Evolutionary conservation across 139 green algal genomes (phyloP).

Genomic region (Choricystis sp.): DNA sequence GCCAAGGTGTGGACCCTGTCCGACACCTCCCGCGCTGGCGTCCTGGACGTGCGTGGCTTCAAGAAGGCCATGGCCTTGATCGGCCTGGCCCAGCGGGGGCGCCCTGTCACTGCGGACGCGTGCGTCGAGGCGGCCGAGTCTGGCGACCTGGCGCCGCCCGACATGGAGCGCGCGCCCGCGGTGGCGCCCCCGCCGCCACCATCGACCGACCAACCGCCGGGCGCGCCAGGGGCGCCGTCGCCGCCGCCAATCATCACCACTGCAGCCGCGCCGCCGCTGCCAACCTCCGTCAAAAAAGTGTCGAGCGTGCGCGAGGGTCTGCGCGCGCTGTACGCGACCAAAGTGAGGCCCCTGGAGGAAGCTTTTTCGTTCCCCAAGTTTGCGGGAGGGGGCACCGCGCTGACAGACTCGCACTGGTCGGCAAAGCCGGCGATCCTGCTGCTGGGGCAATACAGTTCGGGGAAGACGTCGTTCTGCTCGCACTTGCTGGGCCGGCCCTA

Average conservation of each 20-base stretch:
- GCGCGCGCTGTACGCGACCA: slow-evolving; percentile 81
- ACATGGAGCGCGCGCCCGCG: slow-evolving; percentile 2
- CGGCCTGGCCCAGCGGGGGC: slow-evolving; percentile 16
- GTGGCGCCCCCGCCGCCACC: neutral
- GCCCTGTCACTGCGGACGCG: neutral
- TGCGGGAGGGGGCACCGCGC: slow-evolving; percentile 60
- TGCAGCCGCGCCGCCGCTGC: no score
- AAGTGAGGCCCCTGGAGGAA: slow-evolving; percentile 73
- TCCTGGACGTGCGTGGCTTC: slow-evolving; percentile 62
- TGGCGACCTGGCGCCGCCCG: slow-evolving; percentile 3
- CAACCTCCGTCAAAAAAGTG: neutral
- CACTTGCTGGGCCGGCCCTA: slow-evolving; percentile 81
- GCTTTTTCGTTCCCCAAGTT: slow-evolving; percentile 86
- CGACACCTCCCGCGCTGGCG: slow-evolving; percentile 45
- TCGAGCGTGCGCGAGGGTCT: slow-evolving; percentile 66
- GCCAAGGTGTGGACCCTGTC: slow-evolving; percentile 45
- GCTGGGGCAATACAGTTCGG: slow-evolving; percentile 91
- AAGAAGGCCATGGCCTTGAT: slow-evolving; percentile 33
- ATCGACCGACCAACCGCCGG: no score
- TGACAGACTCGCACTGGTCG: slow-evolving; percentile 83
- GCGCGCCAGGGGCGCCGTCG: no score
- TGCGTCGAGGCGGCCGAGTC: neutral
- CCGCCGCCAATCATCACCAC: slow-evolving; percentile 1
- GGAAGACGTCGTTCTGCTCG: slow-evolving; percentile 97
- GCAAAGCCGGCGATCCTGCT: slow-evolving; percentile 91